Base-by-base conservation (phyloP, 352 stramenopile species). In the Bremia lactucae region DNA sequence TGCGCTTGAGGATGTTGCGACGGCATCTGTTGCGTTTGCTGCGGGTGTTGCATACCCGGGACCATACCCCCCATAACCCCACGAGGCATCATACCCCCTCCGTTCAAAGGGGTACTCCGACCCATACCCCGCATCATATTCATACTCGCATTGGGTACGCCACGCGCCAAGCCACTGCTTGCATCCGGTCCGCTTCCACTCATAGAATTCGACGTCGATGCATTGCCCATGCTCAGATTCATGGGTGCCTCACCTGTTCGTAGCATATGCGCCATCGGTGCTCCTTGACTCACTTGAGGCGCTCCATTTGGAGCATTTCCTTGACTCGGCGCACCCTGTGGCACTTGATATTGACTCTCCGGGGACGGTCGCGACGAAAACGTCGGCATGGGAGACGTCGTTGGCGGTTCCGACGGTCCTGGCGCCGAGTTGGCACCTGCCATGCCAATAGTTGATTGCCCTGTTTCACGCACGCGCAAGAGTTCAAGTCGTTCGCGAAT, bases 351-450 rank as follows among this genome's bases (percentile, higher is more conserved):
- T 41, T 76, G 68, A 19, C 49, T 70, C 50, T 87, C 74, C 3
- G 67, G 62, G 14, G 67, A 81, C 3, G 72, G 68, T 36, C 74
- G 62, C 2, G 72, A 75, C 31, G 77, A 84, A 38, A 90, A 90
- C 15, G 77, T 87, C 36, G 77, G 77, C 78, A 91, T 91, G 0
- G 78, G 78, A n/a, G 78, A 87, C 11, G 75, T 91, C 4, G 78
- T 91, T 9, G 78, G 78, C 2, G 78, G 78, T 36, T 91, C 78
- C 9, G 75, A 88, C 8, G 78, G 78, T 7, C 78, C 78, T 34
- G 78, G 76, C 0, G 78, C 75, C 19, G 75, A 78, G 65, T 87
- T 91, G 2, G 78, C 78, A 16, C 76, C 78, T 2, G 78, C 69
- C 78, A 91, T 88, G 7, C 76, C 78, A 18, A 86, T 87, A 11